Conservation (phyloP, 208 protist species). For the Porcisia hertigi region DNA sequence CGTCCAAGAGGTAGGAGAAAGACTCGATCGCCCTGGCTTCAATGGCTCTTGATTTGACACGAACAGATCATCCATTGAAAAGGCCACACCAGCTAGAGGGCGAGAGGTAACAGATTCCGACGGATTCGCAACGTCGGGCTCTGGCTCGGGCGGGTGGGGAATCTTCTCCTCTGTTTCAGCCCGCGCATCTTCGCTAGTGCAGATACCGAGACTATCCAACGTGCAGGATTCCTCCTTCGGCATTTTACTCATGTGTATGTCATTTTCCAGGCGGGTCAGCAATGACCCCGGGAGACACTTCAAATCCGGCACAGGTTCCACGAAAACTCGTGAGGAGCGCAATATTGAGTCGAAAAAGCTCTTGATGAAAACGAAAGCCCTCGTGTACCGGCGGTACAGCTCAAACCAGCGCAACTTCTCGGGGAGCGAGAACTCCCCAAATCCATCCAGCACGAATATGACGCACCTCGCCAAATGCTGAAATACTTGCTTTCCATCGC, state of each 20-base stretch:
- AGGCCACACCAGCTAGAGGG: constrained; percentile 3
- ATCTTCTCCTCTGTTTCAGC: constrained; percentile 18
- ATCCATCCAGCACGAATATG: constrained; percentile 64
- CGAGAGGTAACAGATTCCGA: background rate
- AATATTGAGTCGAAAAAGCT: constrained; percentile 55
- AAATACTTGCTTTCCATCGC: constrained; percentile 68
- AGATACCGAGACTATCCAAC: constrained; percentile 62
- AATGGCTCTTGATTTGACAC: constrained; percentile 1
- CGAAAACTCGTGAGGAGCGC: constrained; percentile 50
- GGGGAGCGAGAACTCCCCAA: constrained; percentile 45
- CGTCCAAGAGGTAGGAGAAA: background rate
- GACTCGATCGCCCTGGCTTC: constrained; percentile 1
- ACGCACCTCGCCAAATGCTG: constrained; percentile 64
- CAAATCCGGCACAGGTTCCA: constrained; percentile 51
- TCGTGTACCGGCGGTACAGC: constrained; percentile 41
- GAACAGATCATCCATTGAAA: constrained; percentile 57
- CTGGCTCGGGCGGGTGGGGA: background rate
- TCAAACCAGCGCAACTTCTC: constrained; percentile 55
- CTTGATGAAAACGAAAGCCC: constrained; percentile 35
- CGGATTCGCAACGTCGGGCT: background rate
- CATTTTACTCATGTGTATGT: constrained; percentile 39
- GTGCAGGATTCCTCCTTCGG: constrained; percentile 37
- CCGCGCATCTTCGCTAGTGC: constrained; percentile 9
- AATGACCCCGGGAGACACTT: constrained; percentile 54
- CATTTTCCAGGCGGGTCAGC: constrained; percentile 39